phyloP scores from a whole-genome alignment of 208 protist genomes.

The Strigomonas culicis region DNA sequence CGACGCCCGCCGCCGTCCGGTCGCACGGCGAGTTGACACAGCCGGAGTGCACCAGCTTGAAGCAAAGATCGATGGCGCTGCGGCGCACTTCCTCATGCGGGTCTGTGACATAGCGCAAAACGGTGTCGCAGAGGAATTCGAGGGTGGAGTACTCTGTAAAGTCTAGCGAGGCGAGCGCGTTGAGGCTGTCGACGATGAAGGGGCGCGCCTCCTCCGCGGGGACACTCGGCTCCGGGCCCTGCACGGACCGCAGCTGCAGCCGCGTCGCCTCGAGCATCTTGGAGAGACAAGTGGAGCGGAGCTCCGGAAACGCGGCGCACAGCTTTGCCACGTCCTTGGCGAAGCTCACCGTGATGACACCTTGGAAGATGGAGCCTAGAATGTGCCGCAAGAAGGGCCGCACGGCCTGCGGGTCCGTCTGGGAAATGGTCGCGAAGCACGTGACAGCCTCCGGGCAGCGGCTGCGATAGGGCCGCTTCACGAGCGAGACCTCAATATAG shows the following conservation, averaged over 20 bases:
- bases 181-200: conserved; percentile 55
- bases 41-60: conserved; percentile 83
- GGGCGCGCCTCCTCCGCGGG: conserved; percentile 25
- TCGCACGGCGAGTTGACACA: conserved; percentile 75
- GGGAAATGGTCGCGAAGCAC: conserved; percentile 80
- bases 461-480: conserved; percentile 35
- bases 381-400: conserved; percentile 76
- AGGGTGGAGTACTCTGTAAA: conserved; percentile 87
- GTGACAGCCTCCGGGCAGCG: conserved; percentile 75
- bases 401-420: conserved; percentile 62
- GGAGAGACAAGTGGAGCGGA: conserved; percentile 82
- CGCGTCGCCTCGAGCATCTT: conserved; percentile 85
- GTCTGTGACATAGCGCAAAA: conserved; percentile 74
- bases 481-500: conserved; percentile 71
- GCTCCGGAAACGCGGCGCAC: conserved; percentile 83
- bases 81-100: conserved; percentile 84
- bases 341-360: conserved; percentile 64
- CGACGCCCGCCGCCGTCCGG: conserved; percentile 51
- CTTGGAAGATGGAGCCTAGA: conserved; percentile 71
- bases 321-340: conserved; percentile 80
- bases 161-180: conserved; percentile 69
- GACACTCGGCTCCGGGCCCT: conserved; percentile 12
- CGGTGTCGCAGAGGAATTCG: conserved; percentile 78
- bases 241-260: conserved; percentile 34
- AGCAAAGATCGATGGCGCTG: conserved; percentile 83